Base-by-base conservation (phyloP, 495 filamentous ascomycete species). In the Symbiotaphrina buchneri region DNA sequence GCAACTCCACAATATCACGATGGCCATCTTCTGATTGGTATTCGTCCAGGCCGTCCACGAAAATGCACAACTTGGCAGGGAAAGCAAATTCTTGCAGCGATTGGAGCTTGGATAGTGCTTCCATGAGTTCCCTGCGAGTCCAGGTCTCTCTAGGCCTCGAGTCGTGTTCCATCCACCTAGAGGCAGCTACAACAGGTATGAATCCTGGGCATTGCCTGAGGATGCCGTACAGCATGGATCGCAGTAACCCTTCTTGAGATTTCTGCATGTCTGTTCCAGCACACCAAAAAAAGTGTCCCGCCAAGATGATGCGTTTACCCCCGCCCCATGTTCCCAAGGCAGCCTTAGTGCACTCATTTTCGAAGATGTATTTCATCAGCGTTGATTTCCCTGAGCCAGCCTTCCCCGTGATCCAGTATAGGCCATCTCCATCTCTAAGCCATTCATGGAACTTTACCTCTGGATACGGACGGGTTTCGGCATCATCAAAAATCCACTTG, bases 41-140 rank as follows among this genome's bases (percentile, higher is more conserved):
- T 30, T 63, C 58, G 28, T 61, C 59, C 0, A 63, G 39, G 1
- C 56, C 58, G 35, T 64, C 62, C 21, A 65, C 51, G 24, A 62
- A 54, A 26, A 64, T 51, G 37, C 52, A 63, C n/a, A 63, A 47
- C 24, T 36, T 42, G 20, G 18, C 30, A 15, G 4, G 4, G 10
- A n/a, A n/a, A n/a, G n/a, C n/a, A n/a, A 7, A 4, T 3, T 27
- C 21, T 17, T 27, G 10, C 18, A 17, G 28, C 6, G 6, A 10
- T 13, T 18, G 15, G 5, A 33, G 10, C 11, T 38, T 33, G 19
- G 5, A 22, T 5, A 34, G 1, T 24, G 6, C 22, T 30, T 31
- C 30, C n/a, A 26, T 13, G 20, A 37, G 10, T 21, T 38, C 18
- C 18, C 25, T 32, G 18, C 19, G 19, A 8, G 6, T 18, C 25